Base-by-base conservation (phyloP, 2,329 filamentous ascomycete genomes). In the Talaromyces sp. region DNA sequence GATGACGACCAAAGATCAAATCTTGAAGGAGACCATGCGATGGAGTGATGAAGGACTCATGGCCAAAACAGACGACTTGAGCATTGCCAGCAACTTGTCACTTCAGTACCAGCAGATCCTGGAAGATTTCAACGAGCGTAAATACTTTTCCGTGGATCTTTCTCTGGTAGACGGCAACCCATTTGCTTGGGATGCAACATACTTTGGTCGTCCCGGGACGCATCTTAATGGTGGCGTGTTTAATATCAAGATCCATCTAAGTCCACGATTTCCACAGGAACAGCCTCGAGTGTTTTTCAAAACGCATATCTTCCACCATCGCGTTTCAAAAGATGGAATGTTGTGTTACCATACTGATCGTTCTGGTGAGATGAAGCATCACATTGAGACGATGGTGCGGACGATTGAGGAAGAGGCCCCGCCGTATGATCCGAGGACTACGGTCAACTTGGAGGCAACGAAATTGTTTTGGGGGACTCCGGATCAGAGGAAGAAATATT, bases 141-240 rank as follows among this genome's bases (percentile, higher is more conserved):
- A 90, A 58, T 85, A 87, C 31, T 83, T 87, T 33, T 89, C 91
- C 0, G 84, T 97, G 65, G 89, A 93, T 70, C 80, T 98, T 43
- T 86, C 88, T 64, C 81, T 98, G 7, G 88, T 90, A 35, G 84
- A 95, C 68, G 86, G 84, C 45, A 98, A 97, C 71, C 93, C 94
- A 0, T 97, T 97, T 73, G 84, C 94, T 22, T 98, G 95, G 95
- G 78, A 85, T 22, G 76, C 98, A 66, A 95, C 92, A 1, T 93
- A 97, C 75, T 96, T 97, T 74, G 95, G 95, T 31, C 87, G 89
- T 63, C 92, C 93, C 0, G 96, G 95, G 90, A 96, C 93, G 6
- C 93, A 96, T 70, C 86, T 98, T 1, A 94, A 98, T 71, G 94
- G 93, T 17, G 93, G 94, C 1, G 85, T 98, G 67, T 94, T 98